A percentile compares a stretch with the other conserved stretches of the same genome.
phyloP scores from a whole-genome alignment of 495 filamentous ascomycete genomes.

The Daldinia decipiens region DNA sequence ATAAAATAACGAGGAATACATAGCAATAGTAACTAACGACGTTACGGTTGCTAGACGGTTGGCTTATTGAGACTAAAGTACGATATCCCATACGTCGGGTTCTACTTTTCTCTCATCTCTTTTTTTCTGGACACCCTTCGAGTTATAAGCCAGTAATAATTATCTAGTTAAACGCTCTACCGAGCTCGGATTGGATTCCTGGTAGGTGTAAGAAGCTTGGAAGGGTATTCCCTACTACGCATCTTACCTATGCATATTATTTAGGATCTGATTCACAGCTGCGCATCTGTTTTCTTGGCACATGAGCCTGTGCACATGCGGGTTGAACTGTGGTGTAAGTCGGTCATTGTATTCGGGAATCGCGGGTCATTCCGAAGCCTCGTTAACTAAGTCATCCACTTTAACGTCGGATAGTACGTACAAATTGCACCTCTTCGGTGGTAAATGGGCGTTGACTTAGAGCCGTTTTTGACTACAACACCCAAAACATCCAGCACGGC shows the following conservation, averaged over 20 bases:
- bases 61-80: background rate
- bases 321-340: constrained; percentile 46
- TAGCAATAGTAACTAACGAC: background rate
- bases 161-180: constrained; percentile 14
- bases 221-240: constrained; percentile 39
- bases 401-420: constrained; percentile 35
- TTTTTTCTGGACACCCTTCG: constrained; percentile 1
- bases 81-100: background rate
- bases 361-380: constrained; percentile 42
- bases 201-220: constrained; percentile 25
- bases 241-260: constrained; percentile 43
- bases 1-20: constrained; percentile 5
- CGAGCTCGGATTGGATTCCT: constrained; percentile 34
- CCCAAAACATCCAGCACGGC: constrained; percentile 25
- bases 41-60: constrained; percentile 4
- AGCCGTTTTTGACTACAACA: constrained; percentile 26
- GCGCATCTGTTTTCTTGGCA: constrained; percentile 45
- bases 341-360: constrained; percentile 46
- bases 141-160: constrained; percentile 15
- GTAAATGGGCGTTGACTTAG: constrained; percentile 26
- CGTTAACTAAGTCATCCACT: constrained; percentile 17
- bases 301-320: constrained; percentile 43
- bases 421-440: constrained; percentile 30
- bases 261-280: constrained; percentile 46
- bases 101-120: constrained; percentile 1